phyloP scores from a whole-genome alignment of 176 grass and related monocot genomes.

The Musa beccarii region DNA sequence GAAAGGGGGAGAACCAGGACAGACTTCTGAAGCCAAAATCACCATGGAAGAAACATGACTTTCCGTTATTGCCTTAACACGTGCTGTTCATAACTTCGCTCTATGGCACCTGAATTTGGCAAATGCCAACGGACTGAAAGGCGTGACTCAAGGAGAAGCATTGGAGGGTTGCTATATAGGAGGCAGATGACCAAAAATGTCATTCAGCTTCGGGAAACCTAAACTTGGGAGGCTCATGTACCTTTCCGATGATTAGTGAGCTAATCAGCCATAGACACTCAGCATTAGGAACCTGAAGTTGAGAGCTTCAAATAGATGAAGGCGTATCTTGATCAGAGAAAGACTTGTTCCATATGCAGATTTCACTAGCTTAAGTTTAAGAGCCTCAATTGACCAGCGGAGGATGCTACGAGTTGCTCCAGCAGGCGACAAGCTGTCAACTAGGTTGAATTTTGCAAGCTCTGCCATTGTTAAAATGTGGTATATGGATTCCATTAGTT shows the following conservation, averaged over 20 bases:
- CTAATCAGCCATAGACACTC: background rate
- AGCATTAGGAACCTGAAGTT: background rate
- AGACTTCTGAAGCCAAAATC: background rate
- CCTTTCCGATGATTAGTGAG: background rate
- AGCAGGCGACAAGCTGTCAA: background rate
- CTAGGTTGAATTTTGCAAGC: background rate
- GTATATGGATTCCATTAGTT: no score
- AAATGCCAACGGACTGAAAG: no score
- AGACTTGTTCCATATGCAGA: background rate
- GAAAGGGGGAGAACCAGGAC: no score
- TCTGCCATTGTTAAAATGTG: no score
- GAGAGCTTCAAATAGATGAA: background rate
- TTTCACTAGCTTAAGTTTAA: background rate
- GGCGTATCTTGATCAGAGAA: background rate
- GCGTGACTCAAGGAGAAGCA: no score
- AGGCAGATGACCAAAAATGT: no score
- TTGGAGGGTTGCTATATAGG: no score
- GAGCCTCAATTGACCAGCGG: background rate
- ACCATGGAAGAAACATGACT: background rate
- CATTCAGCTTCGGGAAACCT: background rate
- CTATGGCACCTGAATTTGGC: no score
- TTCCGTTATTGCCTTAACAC: background rate
- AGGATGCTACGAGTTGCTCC: background rate
- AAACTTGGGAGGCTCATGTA: background rate
- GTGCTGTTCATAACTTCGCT: no score